Evolutionary conservation across 2,329 filamentous ascomycete species (phyloP), one percentile per base, ranked within the genome.

Genomic region (Pezizomycotina sp.): DNA sequence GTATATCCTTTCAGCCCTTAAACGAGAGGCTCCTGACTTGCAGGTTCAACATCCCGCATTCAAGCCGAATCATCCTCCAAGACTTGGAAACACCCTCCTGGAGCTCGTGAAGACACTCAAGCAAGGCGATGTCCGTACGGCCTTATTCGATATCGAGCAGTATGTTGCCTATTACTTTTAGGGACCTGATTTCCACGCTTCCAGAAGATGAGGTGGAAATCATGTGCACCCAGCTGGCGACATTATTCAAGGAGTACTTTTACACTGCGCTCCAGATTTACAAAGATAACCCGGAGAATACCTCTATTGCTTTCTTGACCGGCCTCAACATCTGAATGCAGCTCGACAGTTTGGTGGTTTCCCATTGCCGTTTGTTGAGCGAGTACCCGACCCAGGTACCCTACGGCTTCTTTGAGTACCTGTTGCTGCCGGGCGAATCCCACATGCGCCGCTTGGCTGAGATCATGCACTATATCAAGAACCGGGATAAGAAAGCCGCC

Each of bases 321-420:
- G 47, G 67, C 0, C 46, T 71, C 2, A 68, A 74, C 35, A 50
- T 76, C 0, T 77, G 71, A 72, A 50, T 68, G 5, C 65, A 64
- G 0, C 61, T 64, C 20, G 71, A 77, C 42, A 63, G 56, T 32
- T 55, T 57, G 2, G 62, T 63, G 1, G 53, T 58, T 1, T 9
- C 36, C 1, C 36, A 53, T 0, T 55, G 59, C n/a, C 54, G 59
- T 0, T 42, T 68, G 4, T 48, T 75, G 0, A 5, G 4, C 0
- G 50, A 67, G 0, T 75, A 69, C 42, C 49, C 59, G 5, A 57
- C 63, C 0, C 60, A 60, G 3, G 50, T 75, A 1, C 57, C 59
- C 0, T 7, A 34, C 0, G 27, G 46, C 0, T 35, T 65, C 0
- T 56, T 68, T 3, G 53, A 63, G 15, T 57, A 53, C 2, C 54